Base-by-base conservation (phyloP, 805 yeast genomes). In the Saccharomycopsis guyanensis region DNA sequence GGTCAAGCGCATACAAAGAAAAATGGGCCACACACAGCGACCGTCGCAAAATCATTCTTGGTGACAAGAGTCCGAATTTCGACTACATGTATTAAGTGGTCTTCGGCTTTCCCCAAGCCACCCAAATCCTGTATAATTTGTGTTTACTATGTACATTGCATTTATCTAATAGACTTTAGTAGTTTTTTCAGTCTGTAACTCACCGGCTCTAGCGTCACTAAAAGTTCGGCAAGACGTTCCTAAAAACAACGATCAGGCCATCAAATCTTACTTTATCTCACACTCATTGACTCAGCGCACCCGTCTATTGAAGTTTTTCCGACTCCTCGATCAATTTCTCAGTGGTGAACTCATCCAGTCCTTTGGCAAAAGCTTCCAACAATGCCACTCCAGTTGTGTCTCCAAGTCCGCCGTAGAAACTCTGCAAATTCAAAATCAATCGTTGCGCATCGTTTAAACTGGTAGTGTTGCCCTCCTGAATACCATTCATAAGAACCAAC, bases 401-500 rank as follows among this genome's bases (percentile, higher is more conserved):
- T 42, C 67, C 72, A 60, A 73, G 64, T 16, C 82, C 94, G 40
- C 88, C 95, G 59, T 85, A 86, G 58, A 86, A 87, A 56, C 94
- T 73, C 60, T 86, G 96, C 38, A 86, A 66, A 56, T 85, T 83
- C 49, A 86, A 65, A 24, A 86, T 68, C 43, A 93, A 68, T 43
- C 89, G 62, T 53, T 86, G 95, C 1, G 95, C 83, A 53, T 89
- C 95, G 40, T 73, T 80, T 47, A 81, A 54, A 2, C 79, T 63
- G n/a, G 89, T 66, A 15, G 34, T 20, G 45, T 86, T 89, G 42
- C 70, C 66, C 59, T 88, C 96, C 3, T 88, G 78, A 31, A 72
- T 72, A 1, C 97, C 96, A 55, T 88, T 88, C 94, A 89, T 85
- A 54, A 93, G 67, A 0, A 86, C 86, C 1, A 86, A 48, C 0